phyloP scores from a whole-genome alignment of 352 stramenopile genomes.

The Pythium aphanidermatum region DNA sequence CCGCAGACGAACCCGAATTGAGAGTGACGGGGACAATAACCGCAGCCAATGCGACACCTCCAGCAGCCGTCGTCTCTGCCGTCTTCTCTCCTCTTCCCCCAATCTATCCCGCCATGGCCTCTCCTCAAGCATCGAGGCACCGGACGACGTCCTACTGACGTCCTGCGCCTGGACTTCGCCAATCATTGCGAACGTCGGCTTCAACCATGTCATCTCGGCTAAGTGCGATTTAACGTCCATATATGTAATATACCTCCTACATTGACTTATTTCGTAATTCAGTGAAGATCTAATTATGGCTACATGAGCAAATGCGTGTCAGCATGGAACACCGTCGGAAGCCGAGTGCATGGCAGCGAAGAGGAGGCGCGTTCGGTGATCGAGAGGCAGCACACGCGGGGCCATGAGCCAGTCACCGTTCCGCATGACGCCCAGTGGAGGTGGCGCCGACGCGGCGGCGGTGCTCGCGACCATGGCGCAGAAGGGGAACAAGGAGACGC shows the following conservation, averaged over 20 bases:
- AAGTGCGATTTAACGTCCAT: too few relatives aligned
- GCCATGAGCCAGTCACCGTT: conserved; percentile 23
- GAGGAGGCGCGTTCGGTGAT: neutral
- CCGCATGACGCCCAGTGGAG: conserved; percentile 6
- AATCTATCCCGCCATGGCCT: neutral
- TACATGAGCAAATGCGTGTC: conserved; percentile 1
- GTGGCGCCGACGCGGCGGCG: conserved; percentile 20
- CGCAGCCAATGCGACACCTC: too few relatives aligned
- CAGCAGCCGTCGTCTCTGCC: too few relatives aligned
- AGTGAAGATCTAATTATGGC: conserved; percentile 5
- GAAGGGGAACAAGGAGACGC: conserved; percentile 83
- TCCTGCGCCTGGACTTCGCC: neutral
- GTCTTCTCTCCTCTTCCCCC: too few relatives aligned
- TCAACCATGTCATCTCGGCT: too few relatives aligned
- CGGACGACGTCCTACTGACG: too few relatives aligned
- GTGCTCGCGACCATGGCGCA: conserved; percentile 39
- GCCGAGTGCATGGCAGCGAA: neutral
- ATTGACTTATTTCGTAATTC: too few relatives aligned
- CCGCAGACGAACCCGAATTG: neutral
- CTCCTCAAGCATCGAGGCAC: too few relatives aligned
- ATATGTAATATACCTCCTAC: too few relatives aligned
- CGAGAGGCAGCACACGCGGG: neutral
- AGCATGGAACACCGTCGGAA: too few relatives aligned
- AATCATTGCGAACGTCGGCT: neutral
- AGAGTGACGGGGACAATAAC: too few relatives aligned